Conservation (phyloP, 2,329 filamentous ascomycete genomes). For the Fusarium scirpi region DNA sequence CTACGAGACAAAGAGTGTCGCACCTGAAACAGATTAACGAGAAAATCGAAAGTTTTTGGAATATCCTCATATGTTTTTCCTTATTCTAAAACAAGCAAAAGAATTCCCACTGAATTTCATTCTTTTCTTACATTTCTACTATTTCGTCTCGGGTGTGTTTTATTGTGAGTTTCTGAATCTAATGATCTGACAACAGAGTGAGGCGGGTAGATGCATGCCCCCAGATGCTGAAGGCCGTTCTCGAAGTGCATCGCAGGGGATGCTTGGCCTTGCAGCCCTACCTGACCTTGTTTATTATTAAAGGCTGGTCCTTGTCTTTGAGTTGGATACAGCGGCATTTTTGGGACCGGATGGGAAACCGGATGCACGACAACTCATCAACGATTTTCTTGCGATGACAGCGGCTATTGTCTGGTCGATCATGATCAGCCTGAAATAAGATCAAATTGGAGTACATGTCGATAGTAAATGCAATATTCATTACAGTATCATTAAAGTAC, state of each 20-base stretch:
- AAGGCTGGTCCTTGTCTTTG: conserved; percentile 15
- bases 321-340: conserved; percentile 15
- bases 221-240: neutral
- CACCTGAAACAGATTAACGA: conserved; percentile 21
- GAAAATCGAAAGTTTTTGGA: conserved; percentile 27
- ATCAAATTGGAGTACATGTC: neutral
- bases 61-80: conserved; percentile 15
- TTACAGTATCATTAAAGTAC: conserved; percentile 26
- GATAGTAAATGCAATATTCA: conserved; percentile 1
- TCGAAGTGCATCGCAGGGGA: neutral
- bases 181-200: conserved; percentile 30
- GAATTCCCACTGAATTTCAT: neutral
- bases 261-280: conserved; percentile 10
- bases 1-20: conserved; percentile 24
- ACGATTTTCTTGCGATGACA: neutral
- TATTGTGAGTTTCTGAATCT: neutral
- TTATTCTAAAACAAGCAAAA: conserved; percentile 1
- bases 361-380: conserved; percentile 36
- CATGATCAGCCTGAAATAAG: neutral
- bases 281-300: neutral
- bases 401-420: neutral
- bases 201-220: conserved; percentile 1
- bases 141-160: conserved; percentile 3
- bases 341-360: conserved; percentile 25
- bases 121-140: neutral